Evolutionary conservation across 1,284 basidiomycete genomes (phyloP).

Genomic region (Fomes fomentarius): DNA sequence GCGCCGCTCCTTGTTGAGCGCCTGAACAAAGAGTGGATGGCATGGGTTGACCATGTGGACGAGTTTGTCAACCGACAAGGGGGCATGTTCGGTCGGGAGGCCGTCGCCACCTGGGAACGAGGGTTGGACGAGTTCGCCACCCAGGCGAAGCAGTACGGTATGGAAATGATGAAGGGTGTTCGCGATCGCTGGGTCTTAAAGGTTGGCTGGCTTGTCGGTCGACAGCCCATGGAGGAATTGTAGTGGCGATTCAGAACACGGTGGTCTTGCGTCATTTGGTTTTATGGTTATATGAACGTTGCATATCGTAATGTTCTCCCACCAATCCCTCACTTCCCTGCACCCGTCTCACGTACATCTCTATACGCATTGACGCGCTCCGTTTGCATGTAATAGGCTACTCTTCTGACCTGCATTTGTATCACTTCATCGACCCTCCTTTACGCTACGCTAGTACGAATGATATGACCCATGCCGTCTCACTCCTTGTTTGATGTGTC

Average conservation of each 20-base stretch:
- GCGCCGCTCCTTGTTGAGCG: slow-evolving; percentile 60
- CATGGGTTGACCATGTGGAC: slow-evolving; percentile 74
- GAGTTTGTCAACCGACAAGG: slow-evolving; percentile 69
- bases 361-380: too few species aligned
- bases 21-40: slow-evolving; percentile 71
- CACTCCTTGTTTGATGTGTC: neutral
- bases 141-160: slow-evolving; percentile 50
- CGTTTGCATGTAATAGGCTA: slow-evolving; percentile 14
- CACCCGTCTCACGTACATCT: too few species aligned
- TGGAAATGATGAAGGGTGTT: slow-evolving; percentile 56
- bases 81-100: slow-evolving; percentile 78
- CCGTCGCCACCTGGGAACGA: slow-evolving; percentile 67
- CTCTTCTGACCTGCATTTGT: slow-evolving; percentile 18
- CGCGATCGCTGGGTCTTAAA: slow-evolving; percentile 71
- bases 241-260: slow-evolving; percentile 17
- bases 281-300: slow-evolving; percentile 18
- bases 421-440: slow-evolving; percentile 12
- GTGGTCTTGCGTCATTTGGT: neutral
- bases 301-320: slow-evolving; percentile 5
- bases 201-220: slow-evolving; percentile 78
- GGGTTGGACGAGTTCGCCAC: slow-evolving; percentile 69
- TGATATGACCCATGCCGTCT: slow-evolving; percentile 16
- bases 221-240: slow-evolving; percentile 61
- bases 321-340: neutral
- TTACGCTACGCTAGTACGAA: slow-evolving; percentile 14